Conservation (phyloP, 352 stramenopile genomes). For the Blastocystis sp. region DNA sequence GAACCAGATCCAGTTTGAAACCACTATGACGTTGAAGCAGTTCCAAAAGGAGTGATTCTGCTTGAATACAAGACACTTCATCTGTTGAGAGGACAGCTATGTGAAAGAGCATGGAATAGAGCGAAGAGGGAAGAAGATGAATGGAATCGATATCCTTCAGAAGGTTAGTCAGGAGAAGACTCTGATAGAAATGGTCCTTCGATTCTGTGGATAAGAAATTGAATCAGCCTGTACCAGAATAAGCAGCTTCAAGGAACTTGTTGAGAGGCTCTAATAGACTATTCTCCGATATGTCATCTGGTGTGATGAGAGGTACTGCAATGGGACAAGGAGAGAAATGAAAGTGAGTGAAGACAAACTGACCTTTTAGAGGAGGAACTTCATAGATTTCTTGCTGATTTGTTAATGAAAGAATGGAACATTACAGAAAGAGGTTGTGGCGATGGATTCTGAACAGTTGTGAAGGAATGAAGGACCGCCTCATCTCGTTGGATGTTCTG, state of each 20-base stretch:
- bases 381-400: slow-evolving; percentile 18
- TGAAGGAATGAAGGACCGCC: background rate
- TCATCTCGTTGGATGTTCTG: background rate
- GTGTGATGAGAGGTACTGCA: background rate
- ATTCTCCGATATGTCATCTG: background rate
- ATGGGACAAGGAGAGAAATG: background rate
- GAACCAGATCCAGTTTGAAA: background rate
- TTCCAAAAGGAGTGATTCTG: background rate
- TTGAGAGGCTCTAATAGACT: background rate
- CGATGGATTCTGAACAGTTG: background rate
- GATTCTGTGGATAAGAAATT: no score
- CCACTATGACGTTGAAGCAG: background rate
- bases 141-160: background rate
- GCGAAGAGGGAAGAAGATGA: background rate
- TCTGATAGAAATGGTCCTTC: background rate
- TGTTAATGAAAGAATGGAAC: background rate
- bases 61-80: background rate
- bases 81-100: background rate
- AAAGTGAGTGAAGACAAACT: slow-evolving; percentile 21
- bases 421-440: slow-evolving; percentile 2
- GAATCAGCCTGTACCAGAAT: no score
- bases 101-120: slow-evolving; percentile 20
- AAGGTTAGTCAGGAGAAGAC: slow-evolving; percentile 20
- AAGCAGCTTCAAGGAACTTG: slow-evolving; percentile 3
- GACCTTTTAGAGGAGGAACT: background rate